Conservation (phyloP, 257 asterid species). For the Coffea canephora region DNA sequence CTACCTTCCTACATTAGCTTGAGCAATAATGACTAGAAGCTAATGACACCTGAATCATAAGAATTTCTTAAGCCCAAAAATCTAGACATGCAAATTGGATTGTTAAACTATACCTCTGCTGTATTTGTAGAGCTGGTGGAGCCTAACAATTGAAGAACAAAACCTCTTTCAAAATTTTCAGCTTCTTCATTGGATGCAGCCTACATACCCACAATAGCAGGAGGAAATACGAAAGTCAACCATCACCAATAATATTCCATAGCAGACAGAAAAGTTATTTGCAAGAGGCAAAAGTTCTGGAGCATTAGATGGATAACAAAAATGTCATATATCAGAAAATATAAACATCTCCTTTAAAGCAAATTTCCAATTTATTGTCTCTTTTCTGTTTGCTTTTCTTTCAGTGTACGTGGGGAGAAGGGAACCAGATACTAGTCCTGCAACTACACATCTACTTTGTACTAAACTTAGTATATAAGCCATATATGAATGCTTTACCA, state of each 20-base stretch:
- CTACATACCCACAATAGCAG: conserved; percentile 41
- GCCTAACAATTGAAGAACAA: conserved; percentile 68
- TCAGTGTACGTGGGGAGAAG: background rate
- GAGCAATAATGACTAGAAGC: background rate
- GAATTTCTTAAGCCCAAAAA: background rate
- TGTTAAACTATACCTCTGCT: conserved; percentile 49
- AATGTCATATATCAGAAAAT: background rate
- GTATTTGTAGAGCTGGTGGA: conserved; percentile 39
- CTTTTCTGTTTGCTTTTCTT: background rate
- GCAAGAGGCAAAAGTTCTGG: background rate
- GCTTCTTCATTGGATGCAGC: conserved; percentile 78
- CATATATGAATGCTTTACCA: background rate
- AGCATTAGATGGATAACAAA: background rate
- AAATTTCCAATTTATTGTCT: background rate
- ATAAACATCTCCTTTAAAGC: background rate
- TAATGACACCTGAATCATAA: background rate
- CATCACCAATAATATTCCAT: background rate
- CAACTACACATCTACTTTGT: background rate
- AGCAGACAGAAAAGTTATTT: conserved; percentile 12
- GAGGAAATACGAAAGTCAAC: conserved; percentile 8
- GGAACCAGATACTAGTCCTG: background rate
- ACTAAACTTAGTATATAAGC: background rate
- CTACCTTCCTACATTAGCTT: background rate
- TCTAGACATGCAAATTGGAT: background rate
- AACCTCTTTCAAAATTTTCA: conserved; percentile 73